Evolutionary conservation across 2,329 filamentous ascomycete species (phyloP).

Genomic region (Colletotrichum tanaceti): DNA sequence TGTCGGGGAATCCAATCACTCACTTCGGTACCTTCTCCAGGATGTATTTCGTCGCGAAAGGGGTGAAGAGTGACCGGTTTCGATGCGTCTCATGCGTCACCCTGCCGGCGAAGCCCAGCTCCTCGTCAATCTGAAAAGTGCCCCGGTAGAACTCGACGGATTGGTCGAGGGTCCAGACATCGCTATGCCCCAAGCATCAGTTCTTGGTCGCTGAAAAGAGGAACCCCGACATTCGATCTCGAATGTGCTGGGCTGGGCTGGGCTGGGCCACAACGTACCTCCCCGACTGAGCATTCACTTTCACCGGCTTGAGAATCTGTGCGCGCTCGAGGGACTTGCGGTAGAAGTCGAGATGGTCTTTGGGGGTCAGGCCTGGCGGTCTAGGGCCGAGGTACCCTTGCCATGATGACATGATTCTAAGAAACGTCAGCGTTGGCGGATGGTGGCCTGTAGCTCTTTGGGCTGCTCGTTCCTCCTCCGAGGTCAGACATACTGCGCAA

Average conservation of each 20-base stretch:
- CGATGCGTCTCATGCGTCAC: constrained; percentile 51
- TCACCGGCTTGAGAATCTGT: constrained; percentile 29
- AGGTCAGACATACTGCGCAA: constrained; percentile 11
- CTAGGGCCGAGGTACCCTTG: constrained; percentile 31
- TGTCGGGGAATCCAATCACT: neutral
- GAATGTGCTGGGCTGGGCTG: too few relatives aligned
- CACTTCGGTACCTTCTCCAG: constrained; percentile 48
- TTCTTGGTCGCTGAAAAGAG: too few relatives aligned
- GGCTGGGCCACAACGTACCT: constrained; percentile 35
- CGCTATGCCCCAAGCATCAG: constrained; percentile 40
- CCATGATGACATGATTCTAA: constrained; percentile 36
- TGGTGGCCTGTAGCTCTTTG: too few relatives aligned
- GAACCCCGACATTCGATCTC: neutral
- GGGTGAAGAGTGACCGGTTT: constrained; percentile 49
- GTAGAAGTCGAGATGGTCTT: constrained; percentile 37
- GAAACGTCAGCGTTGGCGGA: neutral
- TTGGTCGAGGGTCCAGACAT: constrained; percentile 48
- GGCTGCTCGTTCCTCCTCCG: accelerated
- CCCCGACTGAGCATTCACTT: constrained; percentile 41
- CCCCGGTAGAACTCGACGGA: constrained; percentile 49
- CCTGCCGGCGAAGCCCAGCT: constrained; percentile 46
- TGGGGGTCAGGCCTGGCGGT: constrained; percentile 14
- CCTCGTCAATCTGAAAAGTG: constrained; percentile 47
- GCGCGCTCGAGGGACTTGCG: constrained; percentile 35
- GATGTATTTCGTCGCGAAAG: constrained; percentile 46